Base-by-base conservation (phyloP, 371 early-diverging fungal species). In the Haplosporangium sp. region DNA sequence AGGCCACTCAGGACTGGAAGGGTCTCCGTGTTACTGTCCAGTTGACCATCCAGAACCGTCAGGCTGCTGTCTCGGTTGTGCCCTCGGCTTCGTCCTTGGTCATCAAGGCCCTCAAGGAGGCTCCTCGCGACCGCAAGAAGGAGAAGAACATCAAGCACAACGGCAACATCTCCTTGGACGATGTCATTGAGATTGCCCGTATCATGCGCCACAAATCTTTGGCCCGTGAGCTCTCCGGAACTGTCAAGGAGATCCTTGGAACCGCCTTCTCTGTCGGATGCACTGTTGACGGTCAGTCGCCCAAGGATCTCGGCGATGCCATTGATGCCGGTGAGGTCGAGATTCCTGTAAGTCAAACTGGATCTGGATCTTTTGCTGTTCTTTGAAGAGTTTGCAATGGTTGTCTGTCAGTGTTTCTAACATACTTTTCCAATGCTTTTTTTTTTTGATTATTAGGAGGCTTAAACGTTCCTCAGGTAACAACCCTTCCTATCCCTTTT, bases 21-120 rank as follows among this genome's bases (percentile, higher is more conserved):
- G 97, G 99, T 89, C 94, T 99, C 64, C 95, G 97, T 85, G 94
- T 99, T 81, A 97, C 99, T 75, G 99, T 99, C 66, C 90, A 94
- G 86, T 91, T 99, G 86, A 94, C 96, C 85, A 97, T 99, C 74
- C 98, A 99, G 90, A 99, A 99, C 93, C 96, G 99, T 93, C 99
- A 99, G 88, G 99, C 99, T 70, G 91, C 95, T 62, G 95, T 99
- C 80, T 93, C 97, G 80, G 94, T 99, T 74, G 95, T 98, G 58
- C 99, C 99, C 79, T 93, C 96, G 54, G 98, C 99, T 69, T 95
- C 98, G 40, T 95, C 99, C 77, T 88, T 99, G 68, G 95, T 99
- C 83, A 97, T 99, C 89, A 93, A 93, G 88, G 99, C 99, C 81
- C 90, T 99, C 55, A 98, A 98, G 91, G 99, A 99, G 89, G 98